Evolutionary conservation across 1,284 basidiomycete genomes (phyloP).

Genomic region (Boletus sp.): DNA sequence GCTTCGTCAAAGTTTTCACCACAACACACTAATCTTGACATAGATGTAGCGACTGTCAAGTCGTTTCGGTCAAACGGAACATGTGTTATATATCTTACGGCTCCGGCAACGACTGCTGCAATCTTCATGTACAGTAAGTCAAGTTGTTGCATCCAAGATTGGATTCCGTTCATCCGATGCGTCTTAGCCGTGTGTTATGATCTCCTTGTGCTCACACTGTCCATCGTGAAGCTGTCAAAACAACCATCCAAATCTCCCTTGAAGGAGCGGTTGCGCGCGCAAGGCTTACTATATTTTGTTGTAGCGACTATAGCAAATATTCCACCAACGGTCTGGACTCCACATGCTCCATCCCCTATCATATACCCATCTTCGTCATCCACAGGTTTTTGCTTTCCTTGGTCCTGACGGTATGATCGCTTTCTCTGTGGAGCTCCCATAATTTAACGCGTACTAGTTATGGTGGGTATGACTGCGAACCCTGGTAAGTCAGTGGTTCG

Average conservation of each 20-base stretch:
- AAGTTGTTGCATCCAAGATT: too few species aligned
- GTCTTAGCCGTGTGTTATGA: not conserved
- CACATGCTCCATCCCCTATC: too few species aligned
- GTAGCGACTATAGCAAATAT: conserved; percentile 13
- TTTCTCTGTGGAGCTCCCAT: not conserved
- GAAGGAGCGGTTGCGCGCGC: conserved; percentile 11
- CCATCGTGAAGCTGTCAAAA: not conserved
- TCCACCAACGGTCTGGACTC: conserved; percentile 14
- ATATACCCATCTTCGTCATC: not conserved
- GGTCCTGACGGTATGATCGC: conserved; percentile 4
- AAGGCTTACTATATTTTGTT: conserved; percentile 25
- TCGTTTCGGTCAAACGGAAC: not conserved
- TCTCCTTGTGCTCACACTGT: not conserved
- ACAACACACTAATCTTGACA: not conserved
- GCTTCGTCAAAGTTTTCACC: not conserved
- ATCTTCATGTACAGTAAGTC: conserved; percentile 1
- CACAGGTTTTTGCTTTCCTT: conserved; percentile 14
- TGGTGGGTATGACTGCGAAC: conserved; percentile 11
- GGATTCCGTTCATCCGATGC: not conserved
- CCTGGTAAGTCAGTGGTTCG: conserved; percentile 2
- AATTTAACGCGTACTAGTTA: conserved; percentile 4
- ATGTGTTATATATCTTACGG: conserved; percentile 4
- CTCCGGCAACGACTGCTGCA: not conserved
- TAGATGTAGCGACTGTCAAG: conserved; percentile 9
- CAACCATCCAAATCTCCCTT: conserved; percentile 12